These are phyloP conservation scores for Arthrobotrys sinensis DNA, from an alignment of 2,329 filamentous ascomycete genomes.

Conservation along the genomic window DNA sequence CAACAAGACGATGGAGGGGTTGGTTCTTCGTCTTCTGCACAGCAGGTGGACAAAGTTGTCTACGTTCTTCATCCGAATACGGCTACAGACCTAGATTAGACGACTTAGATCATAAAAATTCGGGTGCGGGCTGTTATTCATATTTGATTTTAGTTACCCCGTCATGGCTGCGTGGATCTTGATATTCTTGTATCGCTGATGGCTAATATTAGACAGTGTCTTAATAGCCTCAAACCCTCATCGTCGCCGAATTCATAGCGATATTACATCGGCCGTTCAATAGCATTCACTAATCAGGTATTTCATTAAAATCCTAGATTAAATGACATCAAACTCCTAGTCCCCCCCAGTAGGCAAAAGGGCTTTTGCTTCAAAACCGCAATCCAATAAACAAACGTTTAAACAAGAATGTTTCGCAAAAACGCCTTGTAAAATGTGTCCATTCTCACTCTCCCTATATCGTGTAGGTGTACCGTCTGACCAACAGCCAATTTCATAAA, in stretches of 20 bases:
- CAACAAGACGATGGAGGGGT: constrained; percentile 55
- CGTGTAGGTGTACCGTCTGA: constrained; percentile 17
- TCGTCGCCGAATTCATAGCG: not conserved
- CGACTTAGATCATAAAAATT: too few relatives aligned
- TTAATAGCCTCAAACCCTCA: not conserved
- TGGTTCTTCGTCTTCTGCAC: constrained; percentile 63
- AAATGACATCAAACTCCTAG: constrained; percentile 11
- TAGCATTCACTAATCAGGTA: constrained; percentile 7
- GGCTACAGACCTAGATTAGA: constrained; percentile 62
- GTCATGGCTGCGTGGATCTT: not conserved
- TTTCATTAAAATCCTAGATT: constrained; percentile 25
- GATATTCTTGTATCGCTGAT: too few relatives aligned
- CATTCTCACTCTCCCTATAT: constrained; percentile 1
- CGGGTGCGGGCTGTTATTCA: not conserved
- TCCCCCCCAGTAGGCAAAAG: not conserved
- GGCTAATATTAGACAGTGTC: not conserved
- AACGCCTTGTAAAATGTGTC: constrained; percentile 15
- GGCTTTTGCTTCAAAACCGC: not conserved
- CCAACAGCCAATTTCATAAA: constrained; percentile 1
- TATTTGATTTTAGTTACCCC: not conserved
- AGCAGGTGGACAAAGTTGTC: constrained; percentile 71
- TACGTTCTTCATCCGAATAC: constrained; percentile 93
- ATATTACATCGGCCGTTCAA: not conserved
- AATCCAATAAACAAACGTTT: not conserved
- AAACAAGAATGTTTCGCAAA: not conserved